These are phyloP conservation scores for Moesziomyces parantarcticus DNA, from an alignment of 1,284 basidiomycete genomes.

Conservation along the genomic window DNA sequence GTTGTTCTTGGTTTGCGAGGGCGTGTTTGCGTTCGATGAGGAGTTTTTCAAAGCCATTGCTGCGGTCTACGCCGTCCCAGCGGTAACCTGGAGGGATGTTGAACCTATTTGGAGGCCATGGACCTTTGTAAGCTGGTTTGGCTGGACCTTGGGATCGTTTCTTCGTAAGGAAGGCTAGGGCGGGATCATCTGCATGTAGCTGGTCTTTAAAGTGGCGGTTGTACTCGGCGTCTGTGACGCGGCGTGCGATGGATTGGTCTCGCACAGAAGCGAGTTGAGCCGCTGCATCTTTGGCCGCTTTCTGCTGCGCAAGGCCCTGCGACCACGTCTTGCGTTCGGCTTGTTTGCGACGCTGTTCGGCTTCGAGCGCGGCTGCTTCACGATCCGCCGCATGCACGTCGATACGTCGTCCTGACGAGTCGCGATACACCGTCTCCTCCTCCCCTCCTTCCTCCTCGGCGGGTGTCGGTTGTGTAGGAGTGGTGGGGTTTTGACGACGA, in stretches of 20 bases:
- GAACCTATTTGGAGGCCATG: conserved; percentile 91
- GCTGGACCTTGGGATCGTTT: conserved; percentile 74
- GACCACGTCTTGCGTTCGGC: conserved; percentile 94
- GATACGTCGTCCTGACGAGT: conserved; percentile 85
- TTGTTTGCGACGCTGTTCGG: conserved; percentile 71
- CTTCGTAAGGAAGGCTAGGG: conserved; percentile 89
- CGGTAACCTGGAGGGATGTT: conserved; percentile 92
- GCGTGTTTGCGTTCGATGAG: conserved; percentile 56
- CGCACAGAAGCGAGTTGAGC: conserved; percentile 12
- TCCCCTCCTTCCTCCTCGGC: conserved; percentile 69
- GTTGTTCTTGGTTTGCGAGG: conserved; percentile 24
- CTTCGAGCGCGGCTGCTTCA: conserved; percentile 75
- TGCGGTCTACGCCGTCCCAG: conserved; percentile 81
- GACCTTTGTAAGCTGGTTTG: conserved; percentile 86
- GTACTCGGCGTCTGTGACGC: conserved; percentile 83
- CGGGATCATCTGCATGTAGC: conserved; percentile 93
- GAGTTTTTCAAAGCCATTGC: conserved; percentile 94
- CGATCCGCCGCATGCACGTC: conserved; percentile 85
- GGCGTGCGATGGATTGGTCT: conserved; percentile 8
- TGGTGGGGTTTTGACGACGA: neutral
- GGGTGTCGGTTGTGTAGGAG: neutral
- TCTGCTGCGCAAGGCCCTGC: conserved; percentile 79
- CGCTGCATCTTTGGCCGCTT: conserved; percentile 73
- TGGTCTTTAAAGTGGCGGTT: conserved; percentile 83
- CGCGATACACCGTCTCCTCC: conserved; percentile 90